Evolutionary conservation across 768 basidiomycete species (phyloP).

Genomic region (Russula sp.): DNA sequence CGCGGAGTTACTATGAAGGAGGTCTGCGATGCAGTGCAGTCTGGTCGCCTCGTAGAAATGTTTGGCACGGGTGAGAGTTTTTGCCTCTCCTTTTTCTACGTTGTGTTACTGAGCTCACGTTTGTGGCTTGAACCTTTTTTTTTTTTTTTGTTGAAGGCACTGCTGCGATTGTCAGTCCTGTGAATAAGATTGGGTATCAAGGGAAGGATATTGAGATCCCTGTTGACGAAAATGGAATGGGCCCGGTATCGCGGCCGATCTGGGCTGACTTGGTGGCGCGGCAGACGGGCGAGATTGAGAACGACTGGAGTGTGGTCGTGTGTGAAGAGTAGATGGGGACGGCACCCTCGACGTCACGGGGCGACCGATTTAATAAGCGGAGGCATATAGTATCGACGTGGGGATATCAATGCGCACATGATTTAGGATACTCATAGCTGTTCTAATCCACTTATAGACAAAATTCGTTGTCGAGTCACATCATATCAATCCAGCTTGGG

Average conservation of each 20-base stretch:
- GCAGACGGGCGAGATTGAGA: conserved; percentile 44
- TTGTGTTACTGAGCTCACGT: background rate
- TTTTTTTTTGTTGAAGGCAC: too few species aligned
- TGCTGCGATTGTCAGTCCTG: conserved; percentile 40
- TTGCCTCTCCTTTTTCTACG: too few species aligned
- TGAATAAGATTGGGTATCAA: conserved; percentile 44
- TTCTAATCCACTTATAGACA: conserved; percentile 4
- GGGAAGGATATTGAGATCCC: conserved; percentile 43
- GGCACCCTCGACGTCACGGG: background rate
- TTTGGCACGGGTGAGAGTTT: conserved; percentile 35
- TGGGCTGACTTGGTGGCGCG: conserved; percentile 41
- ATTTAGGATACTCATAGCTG: conserved; percentile 3
- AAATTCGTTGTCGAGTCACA: background rate
- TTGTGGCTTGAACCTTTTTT: background rate
- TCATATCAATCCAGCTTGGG: background rate
- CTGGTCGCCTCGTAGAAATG: conserved; percentile 37
- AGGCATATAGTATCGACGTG: background rate
- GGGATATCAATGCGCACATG: background rate
- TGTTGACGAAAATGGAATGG: conserved; percentile 41
- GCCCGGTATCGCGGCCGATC: conserved; percentile 41
- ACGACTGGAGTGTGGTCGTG: conserved; percentile 44
- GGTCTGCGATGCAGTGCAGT: conserved; percentile 34
- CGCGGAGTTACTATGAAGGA: conserved; percentile 38
- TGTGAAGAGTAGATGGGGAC: conserved; percentile 4
- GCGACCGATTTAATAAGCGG: background rate